phyloP scores from a whole-genome alignment of 1,139 yeast genomes.

The Yarrowia galli region DNA sequence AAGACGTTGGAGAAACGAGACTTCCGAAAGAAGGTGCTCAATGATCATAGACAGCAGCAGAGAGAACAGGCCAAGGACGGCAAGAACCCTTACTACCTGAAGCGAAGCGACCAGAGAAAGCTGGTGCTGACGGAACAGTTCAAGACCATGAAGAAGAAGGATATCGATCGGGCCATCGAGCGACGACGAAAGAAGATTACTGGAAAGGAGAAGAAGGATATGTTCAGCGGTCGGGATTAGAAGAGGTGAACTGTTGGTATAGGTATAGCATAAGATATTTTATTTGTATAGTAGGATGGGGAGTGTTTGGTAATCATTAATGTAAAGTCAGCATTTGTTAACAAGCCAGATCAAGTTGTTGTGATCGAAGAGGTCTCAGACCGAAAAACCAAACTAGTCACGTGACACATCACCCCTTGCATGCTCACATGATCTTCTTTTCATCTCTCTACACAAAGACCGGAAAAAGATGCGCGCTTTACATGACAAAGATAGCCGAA shows the following conservation, averaged over 20 bases:
- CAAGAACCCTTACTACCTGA: conserved; percentile 66
- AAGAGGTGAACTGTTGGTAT: background rate
- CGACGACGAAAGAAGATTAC: conserved; percentile 91
- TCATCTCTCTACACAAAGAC: background rate
- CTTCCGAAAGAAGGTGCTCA: conserved; percentile 68
- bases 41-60: conserved; percentile 58
- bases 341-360: background rate
- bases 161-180: conserved; percentile 88
- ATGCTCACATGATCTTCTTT: background rate
- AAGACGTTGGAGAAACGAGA: conserved; percentile 81
- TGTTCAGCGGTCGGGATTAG: conserved; percentile 48
- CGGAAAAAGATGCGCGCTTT: conserved; percentile 30
- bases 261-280: conserved; percentile 10
- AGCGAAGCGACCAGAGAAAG: conserved; percentile 79
- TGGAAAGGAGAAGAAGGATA: conserved; percentile 86
- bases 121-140: conserved; percentile 87
- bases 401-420: background rate
- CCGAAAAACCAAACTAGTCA: no score
- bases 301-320: no score
- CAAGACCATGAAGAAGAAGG: conserved; percentile 80
- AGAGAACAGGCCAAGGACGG: conserved; percentile 58
- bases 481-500: conserved; percentile 1
- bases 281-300: background rate
- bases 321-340: no score
- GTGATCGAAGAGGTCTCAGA: no score